phyloP scores from a whole-genome alignment of 2,329 filamentous ascomycete genomes.

The Fusarium chaquense region DNA sequence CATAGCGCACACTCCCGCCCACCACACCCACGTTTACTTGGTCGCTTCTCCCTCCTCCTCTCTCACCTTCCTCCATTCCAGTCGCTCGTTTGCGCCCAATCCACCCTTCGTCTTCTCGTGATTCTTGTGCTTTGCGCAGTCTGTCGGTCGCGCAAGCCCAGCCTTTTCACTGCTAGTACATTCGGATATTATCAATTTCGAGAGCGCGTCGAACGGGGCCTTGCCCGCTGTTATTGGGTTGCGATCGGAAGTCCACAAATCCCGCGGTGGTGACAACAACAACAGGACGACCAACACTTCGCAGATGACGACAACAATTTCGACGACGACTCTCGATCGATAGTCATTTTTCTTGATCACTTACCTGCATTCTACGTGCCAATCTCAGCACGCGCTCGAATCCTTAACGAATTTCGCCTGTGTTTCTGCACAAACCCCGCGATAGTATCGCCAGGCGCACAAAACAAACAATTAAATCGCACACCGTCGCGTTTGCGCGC shows the following conservation, averaged over 20 bases:
- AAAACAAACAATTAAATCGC: constrained; percentile 29
- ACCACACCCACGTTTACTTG: constrained; percentile 42
- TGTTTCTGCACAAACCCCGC: constrained; percentile 11
- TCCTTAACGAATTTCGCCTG: constrained; percentile 23
- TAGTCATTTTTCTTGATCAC: constrained; percentile 25
- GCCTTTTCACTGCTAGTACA: constrained; percentile 23
- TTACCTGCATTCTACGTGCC: constrained; percentile 5
- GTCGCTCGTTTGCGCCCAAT: constrained; percentile 51
- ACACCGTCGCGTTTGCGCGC: constrained; percentile 13
- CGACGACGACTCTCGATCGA: constrained; percentile 16
- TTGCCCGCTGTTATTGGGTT: constrained; percentile 27
- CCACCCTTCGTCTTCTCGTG: constrained; percentile 39
- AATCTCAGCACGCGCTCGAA: constrained; percentile 21
- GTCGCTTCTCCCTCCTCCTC: constrained; percentile 43
- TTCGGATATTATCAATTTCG: constrained; percentile 33
- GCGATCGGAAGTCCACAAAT: constrained; percentile 35
- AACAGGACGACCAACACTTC: constrained; percentile 22
- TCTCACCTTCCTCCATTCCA: constrained; percentile 51
- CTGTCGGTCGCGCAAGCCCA: constrained; percentile 37
- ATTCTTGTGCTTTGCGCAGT: constrained; percentile 38
- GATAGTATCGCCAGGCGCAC: constrained; percentile 21
- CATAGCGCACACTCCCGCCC: constrained; percentile 47
- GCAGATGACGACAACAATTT: constrained; percentile 22
- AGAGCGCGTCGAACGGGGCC: constrained; percentile 37
- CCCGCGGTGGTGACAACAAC: constrained; percentile 29